phyloP scores from a whole-genome alignment of 441 rosid genomes.

The Raphanus hybrid region DNA sequence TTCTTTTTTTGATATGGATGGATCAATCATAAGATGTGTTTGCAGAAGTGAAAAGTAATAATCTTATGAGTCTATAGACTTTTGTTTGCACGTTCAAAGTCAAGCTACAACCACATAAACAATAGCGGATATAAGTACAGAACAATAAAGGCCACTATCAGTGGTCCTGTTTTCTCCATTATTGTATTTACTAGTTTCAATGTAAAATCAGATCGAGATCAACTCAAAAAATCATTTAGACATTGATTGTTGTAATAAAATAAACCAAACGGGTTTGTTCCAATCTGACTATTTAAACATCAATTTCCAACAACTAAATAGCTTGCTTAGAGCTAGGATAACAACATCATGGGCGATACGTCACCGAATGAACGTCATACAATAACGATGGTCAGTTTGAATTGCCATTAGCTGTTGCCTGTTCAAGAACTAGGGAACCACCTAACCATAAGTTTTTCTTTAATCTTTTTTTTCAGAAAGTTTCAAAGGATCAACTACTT shows the following conservation, averaged over 20 bases:
- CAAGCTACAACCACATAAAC: slow-evolving; percentile 27
- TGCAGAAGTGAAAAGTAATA: not conserved
- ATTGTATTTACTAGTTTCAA: slow-evolving; percentile 13
- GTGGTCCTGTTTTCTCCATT: slow-evolving; percentile 33
- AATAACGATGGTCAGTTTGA: not conserved
- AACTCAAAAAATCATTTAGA: slow-evolving; percentile 30
- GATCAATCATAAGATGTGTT: slow-evolving; percentile 3
- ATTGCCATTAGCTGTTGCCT: not conserved
- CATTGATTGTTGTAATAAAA: slow-evolving; percentile 22
- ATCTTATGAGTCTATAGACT: slow-evolving; percentile 7
- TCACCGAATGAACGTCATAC: slow-evolving; percentile 22
- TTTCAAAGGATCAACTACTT: not conserved
- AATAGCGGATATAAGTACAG: slow-evolving; percentile 21
- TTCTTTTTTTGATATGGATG: slow-evolving; percentile 3
- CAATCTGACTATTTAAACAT: slow-evolving; percentile 20
- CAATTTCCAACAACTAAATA: slow-evolving; percentile 18
- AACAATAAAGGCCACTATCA: slow-evolving; percentile 10
- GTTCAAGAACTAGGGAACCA: slow-evolving; percentile 20
- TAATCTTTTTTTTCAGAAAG: not conserved
- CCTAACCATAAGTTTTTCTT: slow-evolving; percentile 6
- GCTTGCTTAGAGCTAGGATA: not conserved
- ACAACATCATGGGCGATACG: slow-evolving; percentile 26
- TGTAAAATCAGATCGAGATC: slow-evolving; percentile 8
- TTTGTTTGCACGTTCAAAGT: slow-evolving; percentile 11
- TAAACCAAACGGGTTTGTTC: slow-evolving; percentile 9